Conservation (phyloP, 768 basidiomycete species). For the Boletus reticuloceps region DNA sequence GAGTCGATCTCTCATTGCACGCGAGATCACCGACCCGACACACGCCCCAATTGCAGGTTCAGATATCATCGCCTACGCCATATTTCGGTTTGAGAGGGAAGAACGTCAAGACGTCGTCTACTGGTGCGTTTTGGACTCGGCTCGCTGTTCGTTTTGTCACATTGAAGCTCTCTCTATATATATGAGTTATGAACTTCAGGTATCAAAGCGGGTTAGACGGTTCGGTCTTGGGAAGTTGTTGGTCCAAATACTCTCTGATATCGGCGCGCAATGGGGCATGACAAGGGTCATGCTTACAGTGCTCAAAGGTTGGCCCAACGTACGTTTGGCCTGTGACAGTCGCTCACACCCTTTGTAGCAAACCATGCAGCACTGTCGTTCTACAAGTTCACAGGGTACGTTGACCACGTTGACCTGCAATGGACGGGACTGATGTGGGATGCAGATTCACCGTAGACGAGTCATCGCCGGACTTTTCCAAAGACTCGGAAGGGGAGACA, state of each 20-base stretch:
- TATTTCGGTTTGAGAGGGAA: slow-evolving; percentile 78
- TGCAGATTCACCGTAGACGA: slow-evolving; percentile 54
- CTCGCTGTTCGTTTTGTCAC: background rate
- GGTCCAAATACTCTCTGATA: slow-evolving; percentile 44
- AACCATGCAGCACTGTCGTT: slow-evolving; percentile 48
- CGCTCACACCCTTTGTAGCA: slow-evolving; percentile 30
- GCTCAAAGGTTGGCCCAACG: slow-evolving; percentile 54
- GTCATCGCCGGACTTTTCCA: slow-evolving; percentile 45
- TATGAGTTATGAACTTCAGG: slow-evolving; percentile 75
- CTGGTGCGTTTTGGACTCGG: slow-evolving; percentile 47
- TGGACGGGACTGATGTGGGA: slow-evolving; percentile 5
- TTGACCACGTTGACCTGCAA: background rate
- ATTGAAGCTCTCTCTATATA: background rate
- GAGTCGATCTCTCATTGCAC: slow-evolving; percentile 60
- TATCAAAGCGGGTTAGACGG: slow-evolving; percentile 42
- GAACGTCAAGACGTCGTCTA: slow-evolving; percentile 59
- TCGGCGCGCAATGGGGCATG: slow-evolving; percentile 57
- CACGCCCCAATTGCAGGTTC: slow-evolving; percentile 13
- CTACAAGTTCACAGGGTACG: slow-evolving; percentile 56
- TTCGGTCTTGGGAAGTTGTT: slow-evolving; percentile 59
- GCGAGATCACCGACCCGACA: slow-evolving; percentile 9
- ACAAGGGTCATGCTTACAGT: slow-evolving; percentile 74
- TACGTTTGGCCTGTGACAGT: background rate
- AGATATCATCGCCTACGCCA: slow-evolving; percentile 40
- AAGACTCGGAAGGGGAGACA: slow-evolving; percentile 24